Base-by-base conservation (phyloP, 1,284 basidiomycete species). In the Fomes fomentarius region DNA sequence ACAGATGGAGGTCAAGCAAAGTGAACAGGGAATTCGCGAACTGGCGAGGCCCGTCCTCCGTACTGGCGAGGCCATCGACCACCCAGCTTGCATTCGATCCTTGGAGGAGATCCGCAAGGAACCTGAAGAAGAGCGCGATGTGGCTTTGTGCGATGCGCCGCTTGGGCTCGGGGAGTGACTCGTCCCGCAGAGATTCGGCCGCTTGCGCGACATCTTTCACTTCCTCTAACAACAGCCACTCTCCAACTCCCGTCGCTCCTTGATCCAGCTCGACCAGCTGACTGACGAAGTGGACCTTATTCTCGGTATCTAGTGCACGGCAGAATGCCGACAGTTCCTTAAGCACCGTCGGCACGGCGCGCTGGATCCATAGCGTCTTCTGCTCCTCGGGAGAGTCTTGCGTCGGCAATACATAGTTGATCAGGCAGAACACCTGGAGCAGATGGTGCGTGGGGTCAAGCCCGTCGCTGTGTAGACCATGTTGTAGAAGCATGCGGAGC, bases 141-240 rank as follows among this genome's bases (percentile, higher is more conserved):
- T 76, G 77, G 57, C 76, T 76, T 40, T 70, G 69, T 7, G 60
- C 59, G 50, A 73, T 56, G 30, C 53, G 52, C 35, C 47, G 66
- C 22, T 61, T 65, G 15, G 76, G 67, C 3, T 68, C 67, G 3
- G 66, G 60, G 22, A 66, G 59, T 12, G 63, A 47, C 33, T 65
- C 34, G 15, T 65, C 65, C 21, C 69, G 66, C 35, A 85, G 62
- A n/a, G 63, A 57, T 41, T 72, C 66, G 9, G 82, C 65, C 4
- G 71, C 62, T n/a, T 64, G 63, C 6, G 63, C 62, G 22, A 85
- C 61, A 14, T 73, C 68, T 62, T 80, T 82, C 50, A 87, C 60
- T 58, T 89, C 87, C 58, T 85, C 80, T 21, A 72, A 64, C 8
- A 92, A 62, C 22, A 92, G 61, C 86, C 87, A 92, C 56, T 89